These are phyloP conservation scores for Aspergillus pseudoviridinutans DNA, from an alignment of 2,329 filamentous ascomycete species.

Conservation along the genomic window DNA sequence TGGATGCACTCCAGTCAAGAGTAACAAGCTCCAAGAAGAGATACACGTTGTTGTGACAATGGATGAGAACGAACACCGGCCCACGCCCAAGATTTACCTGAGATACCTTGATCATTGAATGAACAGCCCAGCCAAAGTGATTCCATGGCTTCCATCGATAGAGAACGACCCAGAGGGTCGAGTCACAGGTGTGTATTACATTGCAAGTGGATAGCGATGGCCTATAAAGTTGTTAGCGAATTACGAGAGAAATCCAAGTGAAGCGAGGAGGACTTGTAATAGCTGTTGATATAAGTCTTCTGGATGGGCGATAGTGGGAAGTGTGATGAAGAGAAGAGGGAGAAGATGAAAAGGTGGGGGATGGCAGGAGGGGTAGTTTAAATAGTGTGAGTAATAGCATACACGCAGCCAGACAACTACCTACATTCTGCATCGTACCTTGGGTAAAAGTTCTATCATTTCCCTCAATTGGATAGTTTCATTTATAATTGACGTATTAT, in stretches of 20 bases:
- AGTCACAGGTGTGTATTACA: slow-evolving; percentile 19
- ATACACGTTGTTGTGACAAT: slow-evolving; percentile 4
- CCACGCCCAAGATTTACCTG: slow-evolving; percentile 54
- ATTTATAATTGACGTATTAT: background rate
- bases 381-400: slow-evolving; percentile 33
- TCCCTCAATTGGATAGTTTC: background rate
- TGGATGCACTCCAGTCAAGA: slow-evolving; percentile 3
- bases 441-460: background rate
- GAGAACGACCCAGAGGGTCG: slow-evolving; percentile 4
- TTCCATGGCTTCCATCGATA: slow-evolving; percentile 37
- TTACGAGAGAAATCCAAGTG: background rate
- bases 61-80: slow-evolving; percentile 57
- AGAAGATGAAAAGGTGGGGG: slow-evolving; percentile 7
- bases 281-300: background rate
- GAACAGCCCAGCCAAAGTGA: slow-evolving; percentile 37
- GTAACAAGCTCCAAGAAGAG: background rate
- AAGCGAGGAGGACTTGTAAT: slow-evolving; percentile 19
- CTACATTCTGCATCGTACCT: background rate
- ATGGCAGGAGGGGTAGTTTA: slow-evolving; percentile 23
- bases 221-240: slow-evolving; percentile 10
- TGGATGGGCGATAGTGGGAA: background rate
- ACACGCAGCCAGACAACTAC: background rate
- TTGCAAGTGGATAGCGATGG: slow-evolving; percentile 10
- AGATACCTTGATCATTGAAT: slow-evolving; percentile 47
- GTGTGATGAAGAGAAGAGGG: slow-evolving; percentile 8